A percentile compares a stretch with the other conserved stretches of the same genome.
Evolutionary conservation across 1,284 basidiomycete species (phyloP).

Genomic region (Sphaerobolus stellatus): DNA sequence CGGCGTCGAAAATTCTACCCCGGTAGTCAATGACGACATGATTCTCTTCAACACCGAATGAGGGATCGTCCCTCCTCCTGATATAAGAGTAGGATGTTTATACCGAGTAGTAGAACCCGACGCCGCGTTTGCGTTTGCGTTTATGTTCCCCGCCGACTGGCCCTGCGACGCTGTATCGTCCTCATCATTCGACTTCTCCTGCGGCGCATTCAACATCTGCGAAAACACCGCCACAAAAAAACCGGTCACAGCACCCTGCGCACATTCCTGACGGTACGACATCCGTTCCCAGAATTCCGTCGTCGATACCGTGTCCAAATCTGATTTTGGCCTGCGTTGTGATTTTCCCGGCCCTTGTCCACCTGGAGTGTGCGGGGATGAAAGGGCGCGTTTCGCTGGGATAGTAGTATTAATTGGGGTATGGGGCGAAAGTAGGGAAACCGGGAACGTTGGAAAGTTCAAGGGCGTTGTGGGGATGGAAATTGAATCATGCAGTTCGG

Average conservation of each 20-base stretch:
- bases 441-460: constrained; percentile 6
- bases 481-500: not conserved
- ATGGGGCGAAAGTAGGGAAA: constrained; percentile 1
- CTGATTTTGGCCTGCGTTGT: constrained; percentile 7
- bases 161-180: not conserved
- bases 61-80: constrained; percentile 1
- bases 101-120: not conserved
- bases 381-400: not conserved
- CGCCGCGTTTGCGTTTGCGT: not conserved
- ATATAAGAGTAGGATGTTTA: not conserved
- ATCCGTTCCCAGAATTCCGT: constrained; percentile 95
- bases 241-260: constrained; percentile 78
- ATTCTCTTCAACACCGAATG: constrained; percentile 61
- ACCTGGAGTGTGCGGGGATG: constrained; percentile 8
- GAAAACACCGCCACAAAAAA: constrained; percentile 74
- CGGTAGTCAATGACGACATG: constrained; percentile 62
- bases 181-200: not conserved
- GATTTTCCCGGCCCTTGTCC: no score
- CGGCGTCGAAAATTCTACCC: constrained; percentile 73
- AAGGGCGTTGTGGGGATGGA: not conserved
- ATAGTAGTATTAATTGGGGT: not conserved
- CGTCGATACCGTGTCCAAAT: constrained; percentile 39
- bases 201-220: constrained; percentile 12
- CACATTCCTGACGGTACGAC: constrained; percentile 92
- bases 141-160: not conserved